Evolutionary conservation across 2,329 filamentous ascomycete species (phyloP).

Genomic region (Leptoxyphium fumago): DNA sequence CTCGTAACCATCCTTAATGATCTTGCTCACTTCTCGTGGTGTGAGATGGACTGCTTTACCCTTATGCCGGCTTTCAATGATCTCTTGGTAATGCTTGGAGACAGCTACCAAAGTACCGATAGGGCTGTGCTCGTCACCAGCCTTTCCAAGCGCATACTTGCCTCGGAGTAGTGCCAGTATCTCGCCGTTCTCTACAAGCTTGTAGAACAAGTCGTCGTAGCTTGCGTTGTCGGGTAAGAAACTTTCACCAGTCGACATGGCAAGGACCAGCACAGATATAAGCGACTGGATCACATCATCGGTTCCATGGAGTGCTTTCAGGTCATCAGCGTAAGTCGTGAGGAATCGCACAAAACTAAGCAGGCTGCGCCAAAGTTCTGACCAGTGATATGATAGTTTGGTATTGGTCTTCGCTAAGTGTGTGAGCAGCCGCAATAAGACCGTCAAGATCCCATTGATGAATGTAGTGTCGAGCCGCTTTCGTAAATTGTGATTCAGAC

Average conservation of each 20-base stretch:
- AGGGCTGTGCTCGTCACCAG: slow-evolving; percentile 38
- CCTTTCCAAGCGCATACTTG: slow-evolving; percentile 43
- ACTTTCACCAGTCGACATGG: slow-evolving; percentile 72
- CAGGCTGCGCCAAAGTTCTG: slow-evolving; percentile 81
- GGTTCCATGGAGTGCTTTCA: slow-evolving; percentile 55
- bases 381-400: slow-evolving; percentile 81
- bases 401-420: slow-evolving; percentile 71
- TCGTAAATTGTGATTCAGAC: slow-evolving; percentile 84
- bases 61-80: slow-evolving; percentile 46
- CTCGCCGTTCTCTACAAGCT: slow-evolving; percentile 83
- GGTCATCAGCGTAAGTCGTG: slow-evolving; percentile 67
- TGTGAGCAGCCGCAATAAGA: slow-evolving; percentile 69
- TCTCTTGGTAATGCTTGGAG: slow-evolving; percentile 70
- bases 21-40: slow-evolving; percentile 67
- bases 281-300: slow-evolving; percentile 60
- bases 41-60: slow-evolving; percentile 43
- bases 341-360: slow-evolving; percentile 82
- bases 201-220: slow-evolving; percentile 97
- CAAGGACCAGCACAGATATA: slow-evolving; percentile 69
- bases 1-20: slow-evolving; percentile 95
- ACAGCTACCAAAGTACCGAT: slow-evolving; percentile 77
- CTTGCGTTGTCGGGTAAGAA: slow-evolving; percentile 77
- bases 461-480: slow-evolving; percentile 71
- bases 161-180: slow-evolving; percentile 69
- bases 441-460: slow-evolving; percentile 54